phyloP scores from a whole-genome alignment of 148 eudicot genomes.

The Camellia sinensis region DNA sequence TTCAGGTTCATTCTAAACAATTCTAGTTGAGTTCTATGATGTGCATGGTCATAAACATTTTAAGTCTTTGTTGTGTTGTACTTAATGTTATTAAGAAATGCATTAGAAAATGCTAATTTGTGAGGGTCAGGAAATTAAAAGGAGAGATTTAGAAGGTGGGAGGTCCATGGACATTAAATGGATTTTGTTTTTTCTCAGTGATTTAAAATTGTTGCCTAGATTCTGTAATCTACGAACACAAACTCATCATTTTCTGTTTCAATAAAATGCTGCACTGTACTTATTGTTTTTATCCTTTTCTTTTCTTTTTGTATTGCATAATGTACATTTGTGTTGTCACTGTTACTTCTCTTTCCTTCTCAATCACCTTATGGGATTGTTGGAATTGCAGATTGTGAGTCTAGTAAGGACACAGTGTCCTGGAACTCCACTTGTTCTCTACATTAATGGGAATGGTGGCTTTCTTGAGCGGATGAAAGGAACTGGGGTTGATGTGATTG shows the following conservation, averaged over 20 bases:
- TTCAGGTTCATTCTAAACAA: background rate
- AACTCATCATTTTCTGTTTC: background rate
- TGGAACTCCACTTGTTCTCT: conserved; percentile 81
- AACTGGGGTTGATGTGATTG: conserved; percentile 89
- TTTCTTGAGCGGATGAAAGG: conserved; percentile 90
- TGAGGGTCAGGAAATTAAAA: background rate
- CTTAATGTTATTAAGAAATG: background rate
- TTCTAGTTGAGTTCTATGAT: background rate
- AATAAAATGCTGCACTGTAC: background rate
- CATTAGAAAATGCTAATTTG: background rate
- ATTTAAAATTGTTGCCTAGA: background rate
- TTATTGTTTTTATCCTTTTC: background rate
- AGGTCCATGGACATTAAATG: background rate
- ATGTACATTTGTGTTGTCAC: background rate
- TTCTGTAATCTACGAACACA: too few species aligned
- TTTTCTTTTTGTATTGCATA: background rate
- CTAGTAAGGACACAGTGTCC: conserved; percentile 70
- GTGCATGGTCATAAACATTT: background rate
- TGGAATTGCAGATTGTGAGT: conserved; percentile 62
- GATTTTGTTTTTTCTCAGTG: background rate
- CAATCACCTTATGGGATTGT: background rate
- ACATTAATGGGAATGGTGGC: conserved; percentile 95
- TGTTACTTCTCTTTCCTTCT: background rate
- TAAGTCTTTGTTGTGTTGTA: background rate
- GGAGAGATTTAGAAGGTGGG: background rate